These are phyloP conservation scores for Neopestalotiopsis rosae DNA, from an alignment of 2,329 filamentous ascomycete species.

Conservation along the genomic window DNA sequence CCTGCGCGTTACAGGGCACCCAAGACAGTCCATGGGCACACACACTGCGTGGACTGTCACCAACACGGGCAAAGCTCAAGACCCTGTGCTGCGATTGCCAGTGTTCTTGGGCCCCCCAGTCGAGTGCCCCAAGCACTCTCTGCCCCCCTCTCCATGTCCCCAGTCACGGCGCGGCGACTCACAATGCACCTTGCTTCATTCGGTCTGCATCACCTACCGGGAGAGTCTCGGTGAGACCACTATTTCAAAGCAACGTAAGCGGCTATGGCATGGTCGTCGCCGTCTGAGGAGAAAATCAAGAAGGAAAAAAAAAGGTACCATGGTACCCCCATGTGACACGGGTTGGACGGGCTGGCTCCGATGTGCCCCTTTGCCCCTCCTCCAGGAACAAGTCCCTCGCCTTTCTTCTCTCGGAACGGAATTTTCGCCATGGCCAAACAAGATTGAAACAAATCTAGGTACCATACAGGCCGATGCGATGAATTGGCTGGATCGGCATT, in stretches of 20 bases:
- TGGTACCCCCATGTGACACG: neutral
- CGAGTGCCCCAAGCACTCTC: no score
- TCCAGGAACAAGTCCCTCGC: neutral
- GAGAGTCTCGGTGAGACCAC: slow-evolving; percentile 10
- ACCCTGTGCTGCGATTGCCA: neutral
- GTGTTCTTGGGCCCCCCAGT: neutral
- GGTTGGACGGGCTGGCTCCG: neutral
- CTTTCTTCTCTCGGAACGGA: neutral
- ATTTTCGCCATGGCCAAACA: slow-evolving; percentile 1
- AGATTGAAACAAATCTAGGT: neutral
- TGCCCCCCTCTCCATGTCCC: neutral
- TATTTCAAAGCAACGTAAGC: slow-evolving; percentile 11
- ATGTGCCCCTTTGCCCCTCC: neutral
- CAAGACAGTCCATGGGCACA: no score
- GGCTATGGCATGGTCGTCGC: slow-evolving; percentile 4
- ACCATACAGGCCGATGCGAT: neutral
- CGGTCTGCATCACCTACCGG: slow-evolving; percentile 3
- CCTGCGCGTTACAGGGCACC: neutral
- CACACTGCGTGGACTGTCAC: neutral
- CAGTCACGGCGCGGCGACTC: neutral
- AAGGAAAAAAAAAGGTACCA: neutral
- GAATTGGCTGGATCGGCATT: neutral
- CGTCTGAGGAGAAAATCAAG: neutral
- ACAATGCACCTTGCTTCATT: slow-evolving; percentile 3
- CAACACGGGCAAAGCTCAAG: neutral